Percentiles rank a stretch among this genome's conserved stretches.
Conservation (phyloP, 768 basidiomycete species). For the Leccinum subtestaceum region DNA sequence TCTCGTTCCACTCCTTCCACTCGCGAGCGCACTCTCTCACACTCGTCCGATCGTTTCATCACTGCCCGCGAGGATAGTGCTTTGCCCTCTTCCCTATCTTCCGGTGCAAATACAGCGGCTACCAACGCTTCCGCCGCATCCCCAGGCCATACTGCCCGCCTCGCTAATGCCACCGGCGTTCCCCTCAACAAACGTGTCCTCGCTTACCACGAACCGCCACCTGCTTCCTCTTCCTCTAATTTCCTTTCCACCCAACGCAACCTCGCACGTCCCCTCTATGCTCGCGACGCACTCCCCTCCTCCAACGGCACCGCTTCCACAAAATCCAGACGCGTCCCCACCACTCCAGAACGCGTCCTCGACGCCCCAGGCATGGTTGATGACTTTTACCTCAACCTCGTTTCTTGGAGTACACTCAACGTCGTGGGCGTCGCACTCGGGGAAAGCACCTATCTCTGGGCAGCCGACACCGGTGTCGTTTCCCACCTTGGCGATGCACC, state of each 20-base stretch:
- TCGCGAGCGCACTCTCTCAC: conserved; percentile 31
- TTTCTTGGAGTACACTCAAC: conserved; percentile 87
- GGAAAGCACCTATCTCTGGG: conserved; percentile 89
- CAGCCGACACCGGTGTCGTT: conserved; percentile 86
- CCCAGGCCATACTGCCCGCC: conserved; percentile 74
- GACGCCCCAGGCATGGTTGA: conserved; percentile 93
- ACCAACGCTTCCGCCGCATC: conserved; percentile 48
- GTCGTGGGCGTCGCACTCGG: conserved; percentile 87
- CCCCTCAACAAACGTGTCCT: conserved; percentile 79
- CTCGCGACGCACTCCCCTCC: conserved; percentile 59
- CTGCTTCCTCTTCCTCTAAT: conserved; percentile 71
- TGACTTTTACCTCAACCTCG: conserved; percentile 95
- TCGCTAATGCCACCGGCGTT: conserved; percentile 73
- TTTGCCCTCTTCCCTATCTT: conserved; percentile 64
- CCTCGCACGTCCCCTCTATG: conserved; percentile 72
- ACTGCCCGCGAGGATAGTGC: conserved; percentile 54
- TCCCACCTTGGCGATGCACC: conserved; percentile 71
- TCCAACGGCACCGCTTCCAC: conserved; percentile 63
- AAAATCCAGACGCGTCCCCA: conserved; percentile 80
- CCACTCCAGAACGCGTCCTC: conserved; percentile 87
- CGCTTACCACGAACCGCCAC: conserved; percentile 85
- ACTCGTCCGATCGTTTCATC: conserved; percentile 67
- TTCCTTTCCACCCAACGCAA: conserved; percentile 76
- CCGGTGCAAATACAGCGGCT: conserved; percentile 43
- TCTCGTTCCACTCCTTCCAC: conserved; percentile 73